Base-by-base conservation (phyloP, 2,329 filamentous ascomycete species). In the Botryotinia narcissicola region DNA sequence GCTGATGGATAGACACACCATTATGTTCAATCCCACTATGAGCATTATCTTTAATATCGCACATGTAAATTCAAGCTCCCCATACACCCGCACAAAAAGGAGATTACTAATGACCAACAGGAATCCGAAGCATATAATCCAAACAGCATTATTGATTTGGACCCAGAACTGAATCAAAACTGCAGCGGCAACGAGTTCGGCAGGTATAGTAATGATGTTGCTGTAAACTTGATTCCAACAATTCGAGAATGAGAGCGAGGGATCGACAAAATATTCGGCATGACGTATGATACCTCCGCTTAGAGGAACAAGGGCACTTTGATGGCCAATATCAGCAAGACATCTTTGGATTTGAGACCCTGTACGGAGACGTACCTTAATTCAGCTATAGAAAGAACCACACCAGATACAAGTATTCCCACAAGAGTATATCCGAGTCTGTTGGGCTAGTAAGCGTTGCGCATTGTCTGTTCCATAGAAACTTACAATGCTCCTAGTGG, bases 111-210 rank as follows among this genome's bases (percentile, higher is more conserved):
- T 48, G 37, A 84, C 75, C 62, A 82, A 81, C 6, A 83, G n/a
- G 3, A 81, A n/a, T 5, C 83, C 82, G 51, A 84, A 83, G 6
- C 83, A 74, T 1, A 81, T 79, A 42, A 84, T 83, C 81, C 82
- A 84, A 18, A 84, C 75, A 0, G 76, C 83, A 1, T 85, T 83
- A 77, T 84, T 85, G 75, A 90, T 83, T 75, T 90, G 87, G 5
- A 87, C 87, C 90, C 90, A 92, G 78, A 87, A 91, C 76, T 89
- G 83, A 73, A 92, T 89, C 29, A 92, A 82, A 3, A 91, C 87
- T 60, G 87, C 86, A 22, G 89, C 87, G 16, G 90, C 90, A 0
- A 88, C 87, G 74, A 91, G 90, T 80, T 92, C 90, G 72, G 88
- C 63, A 9, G 80, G 80, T 6, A 81, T 78, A 42, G 77, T 77